Evolutionary conservation across 2,329 filamentous ascomycete genomes (phyloP), one percentile per base, ranked within the genome.

Genomic region (Penicillium sp.): DNA sequence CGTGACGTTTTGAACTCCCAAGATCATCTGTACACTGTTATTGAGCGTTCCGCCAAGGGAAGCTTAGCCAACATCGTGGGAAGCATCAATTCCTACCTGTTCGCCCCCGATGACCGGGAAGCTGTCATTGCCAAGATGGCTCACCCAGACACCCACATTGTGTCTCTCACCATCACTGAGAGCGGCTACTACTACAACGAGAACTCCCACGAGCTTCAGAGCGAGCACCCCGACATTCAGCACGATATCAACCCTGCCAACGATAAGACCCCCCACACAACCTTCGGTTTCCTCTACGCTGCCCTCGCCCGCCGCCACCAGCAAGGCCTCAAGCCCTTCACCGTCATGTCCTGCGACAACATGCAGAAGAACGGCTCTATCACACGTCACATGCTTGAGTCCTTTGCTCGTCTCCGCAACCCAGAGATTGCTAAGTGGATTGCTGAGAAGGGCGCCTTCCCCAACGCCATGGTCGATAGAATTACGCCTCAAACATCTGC

Each of bases 181-280:
- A 81, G 77, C 63, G 80, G 80, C 58, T 83, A 83, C 77, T 83
- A 80, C 72, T 82, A 82, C 74, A 81, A 83, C 65, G 80, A 83
- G 66, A 81, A 83, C 74, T 79, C 80, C n/a, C 80, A 83, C 71
- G 69, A 82, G 71, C 73, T 83, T 54, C 68, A 77, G 57, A 66
- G 67, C 34, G 74, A 82, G 42, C 73, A 82, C 65, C 70, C 79
- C 8, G 79, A 82, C 61, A 82, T 83, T 48, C 73, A 76, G 62
- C 73, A 71, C 62, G 80, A 83, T 61, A 70, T 82, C 22, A 56
- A 71, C 52, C 65, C 69, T 6, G 73, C 72, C 64, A 73, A 80
- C 66, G 72, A 74, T 34, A 69, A 72, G 43, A 49, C 64, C 3
- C 80, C 80, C 21, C 69, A 69, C 55, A 83, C 78, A 59, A 81